Base-by-base conservation (phyloP, 345 rosid genomes). In the Cardamine chenopodiifolia region DNA sequence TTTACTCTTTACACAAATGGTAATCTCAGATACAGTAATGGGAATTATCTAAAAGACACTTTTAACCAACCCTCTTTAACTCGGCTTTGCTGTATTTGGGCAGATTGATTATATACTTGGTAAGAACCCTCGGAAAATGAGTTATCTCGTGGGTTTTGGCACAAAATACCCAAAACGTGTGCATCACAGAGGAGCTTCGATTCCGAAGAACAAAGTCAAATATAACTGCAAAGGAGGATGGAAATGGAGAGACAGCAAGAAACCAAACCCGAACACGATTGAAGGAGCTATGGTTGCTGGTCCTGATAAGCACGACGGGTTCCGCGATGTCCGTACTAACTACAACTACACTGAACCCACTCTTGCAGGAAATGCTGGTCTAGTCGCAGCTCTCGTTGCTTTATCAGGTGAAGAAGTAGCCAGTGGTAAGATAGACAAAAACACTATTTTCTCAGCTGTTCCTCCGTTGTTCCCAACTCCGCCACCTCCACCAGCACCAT, bases 211-310 rank as follows among this genome's bases (percentile, higher is more conserved):
- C 78, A 95, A 87, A 85, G 68, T 92, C 62, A 87, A 76, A 62
- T 92, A 92, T 69, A 90, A 79, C 80, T 92, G 98, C 82, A 89
- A 88, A 81, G 99, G 98, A 22, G 99, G 99, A 66, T 90, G 97
- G 96, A 90, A 90, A 79, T 95, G 90, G 97, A 88, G 96, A 82
- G 98, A 95, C 85, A 79, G 80, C 44, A 67, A 79, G 48, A 92
- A 87, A 72, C 91, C 98, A 50, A 88, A 92, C 83, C 98, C 98
- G 1, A 92, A 95, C 74, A 87, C 84, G 0, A 15, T 92, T 10
- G 86, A 87, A 28, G 99, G 99, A 76, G 99, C 99, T 59, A 90
- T 95, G 99, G 98, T 95, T 82, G 99, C 98, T 40, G 98, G 99
- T 40, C 99, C 99, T 20, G 99, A 92, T 79, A 86, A 78, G 81